Evolutionary conservation across 495 filamentous ascomycete genomes (phyloP).

Genomic region (Xylaria nigripes): DNA sequence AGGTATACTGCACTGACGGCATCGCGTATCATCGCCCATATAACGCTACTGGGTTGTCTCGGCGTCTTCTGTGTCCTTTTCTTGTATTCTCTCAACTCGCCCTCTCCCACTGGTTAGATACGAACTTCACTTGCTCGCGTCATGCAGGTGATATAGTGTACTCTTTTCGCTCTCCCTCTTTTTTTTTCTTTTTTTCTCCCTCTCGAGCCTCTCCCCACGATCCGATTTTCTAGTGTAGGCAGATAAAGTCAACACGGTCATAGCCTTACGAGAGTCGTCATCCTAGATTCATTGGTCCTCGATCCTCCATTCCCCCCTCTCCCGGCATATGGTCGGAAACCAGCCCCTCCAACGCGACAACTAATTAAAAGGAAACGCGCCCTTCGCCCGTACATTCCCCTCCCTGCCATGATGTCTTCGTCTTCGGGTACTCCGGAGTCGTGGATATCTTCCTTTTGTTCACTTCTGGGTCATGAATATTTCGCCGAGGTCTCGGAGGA

Average conservation of each 20-base stretch:
- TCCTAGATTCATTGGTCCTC: not conserved
- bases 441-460: constrained; percentile 97
- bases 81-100: not conserved
- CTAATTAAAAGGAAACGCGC: not conserved
- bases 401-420: constrained; percentile 44
- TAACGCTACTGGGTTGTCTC: not conserved
- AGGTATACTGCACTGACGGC: not conserved
- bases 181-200: not conserved
- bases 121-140: not conserved
- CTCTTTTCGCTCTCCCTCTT: not conserved
- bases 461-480: constrained; percentile 91
- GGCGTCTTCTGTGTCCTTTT: not conserved
- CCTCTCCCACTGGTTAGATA: not conserved
- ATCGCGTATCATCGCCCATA: not conserved
- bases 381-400: not conserved
- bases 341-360: constrained; percentile 3
- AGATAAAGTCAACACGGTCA: not conserved
- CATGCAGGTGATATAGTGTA: constrained; percentile 12
- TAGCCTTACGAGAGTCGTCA: not conserved
- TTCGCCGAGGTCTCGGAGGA: constrained; percentile 98
- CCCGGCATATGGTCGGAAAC: not conserved
- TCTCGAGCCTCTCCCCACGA: not conserved
- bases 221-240: not conserved
- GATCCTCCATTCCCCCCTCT: not conserved
- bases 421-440: constrained; percentile 83